Evolutionary conservation across 2,329 filamentous ascomycete species (phyloP).

Genomic region (Lecanicillium sp.): DNA sequence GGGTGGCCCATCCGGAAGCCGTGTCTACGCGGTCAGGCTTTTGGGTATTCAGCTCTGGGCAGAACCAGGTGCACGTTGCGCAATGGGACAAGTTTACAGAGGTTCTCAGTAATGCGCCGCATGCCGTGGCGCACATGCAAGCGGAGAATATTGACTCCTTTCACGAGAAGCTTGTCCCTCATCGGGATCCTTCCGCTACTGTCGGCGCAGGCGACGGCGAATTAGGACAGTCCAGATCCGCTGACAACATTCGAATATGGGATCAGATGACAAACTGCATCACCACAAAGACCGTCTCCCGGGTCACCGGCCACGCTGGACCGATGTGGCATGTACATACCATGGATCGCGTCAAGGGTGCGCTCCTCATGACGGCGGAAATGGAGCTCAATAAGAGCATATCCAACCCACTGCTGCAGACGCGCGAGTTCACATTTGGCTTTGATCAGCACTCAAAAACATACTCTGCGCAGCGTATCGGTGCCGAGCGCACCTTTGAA

Average conservation of each 20-base stretch:
- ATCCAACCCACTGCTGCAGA: conserved; percentile 21
- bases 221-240: conserved; percentile 12
- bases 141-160: conserved; percentile 30
- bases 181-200: conserved; percentile 26
- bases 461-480: conserved; percentile 30
- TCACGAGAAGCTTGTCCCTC: conserved; percentile 36
- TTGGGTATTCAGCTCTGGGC: conserved; percentile 40
- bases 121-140: conserved; percentile 37
- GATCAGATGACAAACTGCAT: conserved; percentile 42
- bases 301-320: conserved; percentile 37
- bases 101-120: conserved; percentile 39
- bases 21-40: conserved; percentile 46
- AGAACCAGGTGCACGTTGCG: conserved; percentile 34
- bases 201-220: conserved; percentile 12
- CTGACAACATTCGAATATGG: conserved; percentile 38
- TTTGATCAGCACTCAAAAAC: conserved; percentile 35
- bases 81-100: conserved; percentile 52
- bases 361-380: conserved; percentile 28
- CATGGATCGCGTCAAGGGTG: conserved; percentile 41
- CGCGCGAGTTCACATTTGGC: conserved; percentile 38
- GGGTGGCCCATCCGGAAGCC: conserved; percentile 42
- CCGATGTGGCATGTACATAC: conserved; percentile 46
- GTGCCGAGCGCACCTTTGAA: conserved; percentile 32
- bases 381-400: conserved; percentile 32
- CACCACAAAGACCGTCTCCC: conserved; percentile 33